A percentile compares a stretch with the other conserved stretches of the same genome.
These are phyloP conservation scores for Boletus fagicola DNA, from an alignment of 768 basidiomycete species.

Conservation along the genomic window DNA sequence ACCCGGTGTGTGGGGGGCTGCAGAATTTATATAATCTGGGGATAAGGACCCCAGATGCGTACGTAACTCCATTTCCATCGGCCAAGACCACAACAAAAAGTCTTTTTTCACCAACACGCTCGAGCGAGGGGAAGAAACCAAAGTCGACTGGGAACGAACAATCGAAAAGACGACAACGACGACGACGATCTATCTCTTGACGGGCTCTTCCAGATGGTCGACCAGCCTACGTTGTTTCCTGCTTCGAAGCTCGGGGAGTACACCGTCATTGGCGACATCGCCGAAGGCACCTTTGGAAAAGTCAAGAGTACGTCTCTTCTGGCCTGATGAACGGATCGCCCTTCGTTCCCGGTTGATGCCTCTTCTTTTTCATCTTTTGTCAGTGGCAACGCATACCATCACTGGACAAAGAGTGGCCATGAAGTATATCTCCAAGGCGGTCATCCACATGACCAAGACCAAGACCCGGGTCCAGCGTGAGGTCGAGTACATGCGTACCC, in stretches of 20 bases:
- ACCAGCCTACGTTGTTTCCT: conserved; percentile 39
- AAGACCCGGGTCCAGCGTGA: conserved; percentile 91
- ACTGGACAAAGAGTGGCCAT: conserved; percentile 96
- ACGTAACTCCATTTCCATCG: conserved; percentile 24
- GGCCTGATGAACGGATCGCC: conserved; percentile 14
- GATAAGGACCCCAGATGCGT: conserved; percentile 17
- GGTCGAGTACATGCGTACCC: conserved; percentile 93
- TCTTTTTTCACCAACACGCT: conserved; percentile 21
- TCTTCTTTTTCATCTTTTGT: conserved; percentile 11
- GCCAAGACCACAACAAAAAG: conserved; percentile 17
- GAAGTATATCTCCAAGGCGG: conserved; percentile 95
- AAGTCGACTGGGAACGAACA: neutral
- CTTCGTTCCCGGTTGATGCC: conserved; percentile 12
- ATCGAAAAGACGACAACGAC: conserved; percentile 14
- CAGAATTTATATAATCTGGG: conserved; percentile 19
- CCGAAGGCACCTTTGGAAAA: conserved; percentile 97
- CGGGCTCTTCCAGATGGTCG: conserved; percentile 27
- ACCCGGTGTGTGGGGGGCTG: conserved; percentile 16
- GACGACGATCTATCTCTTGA: conserved; percentile 10
- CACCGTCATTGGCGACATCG: conserved; percentile 81
- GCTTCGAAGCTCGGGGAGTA: conserved; percentile 88
- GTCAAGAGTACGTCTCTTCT: conserved; percentile 83
- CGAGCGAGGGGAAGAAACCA: neutral
- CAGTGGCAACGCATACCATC: conserved; percentile 91
- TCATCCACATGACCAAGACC: conserved; percentile 88